Evolutionary conservation across 2,329 filamentous ascomycete genomes (phyloP), one percentile per base, ranked within the genome.

Genomic region (Colletotrichum tofieldiae): DNA sequence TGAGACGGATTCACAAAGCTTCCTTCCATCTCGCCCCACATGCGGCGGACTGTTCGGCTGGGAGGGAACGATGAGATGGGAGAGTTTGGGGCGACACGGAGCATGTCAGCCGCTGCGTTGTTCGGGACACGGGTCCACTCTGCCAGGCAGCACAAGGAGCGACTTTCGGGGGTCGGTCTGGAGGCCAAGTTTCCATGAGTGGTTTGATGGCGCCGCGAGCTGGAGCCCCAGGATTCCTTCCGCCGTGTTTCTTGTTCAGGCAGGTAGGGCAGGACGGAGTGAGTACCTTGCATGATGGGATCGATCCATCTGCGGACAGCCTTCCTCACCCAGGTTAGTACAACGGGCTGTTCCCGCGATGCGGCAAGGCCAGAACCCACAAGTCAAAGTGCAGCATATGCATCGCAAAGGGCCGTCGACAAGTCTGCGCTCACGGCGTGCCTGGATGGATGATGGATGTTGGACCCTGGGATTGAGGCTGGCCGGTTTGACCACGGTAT

Each of bases 61-160:
- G 37, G 60, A 52, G 45, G 61, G 43, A n/a, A 45, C 7, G 35
- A 63, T 18, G 47, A n/a, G 26, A 54, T 54, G 49, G 37, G 35
- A 18, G 61, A 32, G 45, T 64, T 64, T 69, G 65, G 59, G 69
- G 65, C 59, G 54, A 59, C 14, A 69, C 59, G 69, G 65, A 72
- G 65, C 69, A 55, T 60, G 29, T 54, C 58, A 63, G 52, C 69
- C 69, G 65, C 51, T 63, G 51, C 59, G 69, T n/a, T 49, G 45
- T 69, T 72, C 65, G 67, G 69, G 69, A 72, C 59, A 72, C 52
- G 51, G 52, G 63, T 65, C 58, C 65, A 60, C 43, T 35, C 64
- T 54, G 59, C 35, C 45, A 72, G 58, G 69, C 69, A 59, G 52
- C 47, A 1, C 18, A 63, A 5, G 37, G 51, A 55, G 49, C 51